Conservation (phyloP, 331 rosid species). For the Saraca asoca region DNA sequence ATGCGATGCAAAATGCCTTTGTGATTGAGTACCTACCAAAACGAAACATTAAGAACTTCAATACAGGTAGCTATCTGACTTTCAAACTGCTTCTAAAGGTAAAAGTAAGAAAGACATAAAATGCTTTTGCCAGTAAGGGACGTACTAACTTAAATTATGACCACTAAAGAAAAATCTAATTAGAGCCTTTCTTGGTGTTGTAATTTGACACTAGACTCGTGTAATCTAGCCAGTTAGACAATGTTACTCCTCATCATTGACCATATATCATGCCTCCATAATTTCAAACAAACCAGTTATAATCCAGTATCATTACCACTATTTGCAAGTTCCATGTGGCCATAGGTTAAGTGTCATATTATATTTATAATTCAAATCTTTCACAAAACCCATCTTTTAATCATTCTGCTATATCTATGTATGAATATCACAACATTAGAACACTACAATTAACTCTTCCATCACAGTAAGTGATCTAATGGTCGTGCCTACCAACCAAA, state of each 20-base stretch:
- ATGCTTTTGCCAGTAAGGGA: too few species aligned
- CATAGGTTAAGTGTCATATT: slow-evolving; percentile 17
- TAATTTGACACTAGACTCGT: slow-evolving; percentile 11
- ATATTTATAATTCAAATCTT: neutral
- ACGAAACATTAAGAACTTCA: slow-evolving; percentile 36
- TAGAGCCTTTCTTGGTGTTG: neutral
- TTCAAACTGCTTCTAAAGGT: slow-evolving; percentile 12
- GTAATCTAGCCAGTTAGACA: neutral
- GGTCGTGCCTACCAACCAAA: too few species aligned
- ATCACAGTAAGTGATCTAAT: too few species aligned
- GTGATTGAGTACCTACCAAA: slow-evolving; percentile 82
- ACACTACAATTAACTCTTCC: neutral
- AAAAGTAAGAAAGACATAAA: neutral
- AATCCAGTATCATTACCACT: neutral
- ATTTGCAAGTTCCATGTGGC: slow-evolving; percentile 6
- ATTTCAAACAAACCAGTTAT: neutral
- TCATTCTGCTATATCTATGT: neutral
- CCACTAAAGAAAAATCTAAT: slow-evolving; percentile 9
- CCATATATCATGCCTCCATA: neutral
- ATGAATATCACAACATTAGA: slow-evolving; percentile 3
- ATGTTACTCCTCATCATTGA: neutral
- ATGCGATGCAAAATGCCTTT: slow-evolving; percentile 91
- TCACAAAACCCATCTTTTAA: slow-evolving; percentile 16
- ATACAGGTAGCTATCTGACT: slow-evolving; percentile 11
- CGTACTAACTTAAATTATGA: slow-evolving; percentile 9